Evolutionary conservation across 306 rosid genomes (phyloP).

Genomic region (Coriaria nepalensis): DNA sequence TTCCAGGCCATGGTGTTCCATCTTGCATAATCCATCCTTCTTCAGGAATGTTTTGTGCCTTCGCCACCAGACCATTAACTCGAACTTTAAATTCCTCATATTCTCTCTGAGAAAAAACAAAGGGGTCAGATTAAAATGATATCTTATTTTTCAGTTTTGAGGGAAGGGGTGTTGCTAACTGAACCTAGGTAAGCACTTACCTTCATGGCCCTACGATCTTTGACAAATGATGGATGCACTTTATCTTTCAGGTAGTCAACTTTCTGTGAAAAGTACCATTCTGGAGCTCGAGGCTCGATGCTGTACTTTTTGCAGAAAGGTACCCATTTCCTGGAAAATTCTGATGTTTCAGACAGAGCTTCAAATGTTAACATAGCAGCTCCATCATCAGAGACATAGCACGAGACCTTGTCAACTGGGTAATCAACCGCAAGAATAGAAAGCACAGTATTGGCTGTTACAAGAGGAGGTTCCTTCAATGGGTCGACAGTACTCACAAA

Average conservation of each 20-base stretch:
- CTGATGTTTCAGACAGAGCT: constrained; percentile 86
- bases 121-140: too few species aligned
- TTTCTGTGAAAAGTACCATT: constrained; percentile 92
- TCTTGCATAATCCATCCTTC: constrained; percentile 99
- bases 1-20: constrained; percentile 99
- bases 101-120: constrained; percentile 53
- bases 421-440: constrained; percentile 95
- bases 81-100: constrained; percentile 94
- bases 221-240: constrained; percentile 85
- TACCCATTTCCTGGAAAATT: constrained; percentile 89
- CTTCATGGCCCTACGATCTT: constrained; percentile 98
- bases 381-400: constrained; percentile 97
- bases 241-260: constrained; percentile 93
- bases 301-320: constrained; percentile 71
- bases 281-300: constrained; percentile 97
- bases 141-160: too few species aligned
- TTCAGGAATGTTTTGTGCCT: constrained; percentile 77
- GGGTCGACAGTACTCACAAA: constrained; percentile 98
- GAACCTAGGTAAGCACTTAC: constrained; percentile 25
- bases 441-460: constrained; percentile 88
- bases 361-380: constrained; percentile 98
- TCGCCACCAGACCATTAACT: constrained; percentile 67
- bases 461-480: constrained; percentile 92
- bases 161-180: too few species aligned
- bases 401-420: constrained; percentile 92